Base-by-base conservation (phyloP, 1,139 yeast genomes). In the Protomyces inundatus region DNA sequence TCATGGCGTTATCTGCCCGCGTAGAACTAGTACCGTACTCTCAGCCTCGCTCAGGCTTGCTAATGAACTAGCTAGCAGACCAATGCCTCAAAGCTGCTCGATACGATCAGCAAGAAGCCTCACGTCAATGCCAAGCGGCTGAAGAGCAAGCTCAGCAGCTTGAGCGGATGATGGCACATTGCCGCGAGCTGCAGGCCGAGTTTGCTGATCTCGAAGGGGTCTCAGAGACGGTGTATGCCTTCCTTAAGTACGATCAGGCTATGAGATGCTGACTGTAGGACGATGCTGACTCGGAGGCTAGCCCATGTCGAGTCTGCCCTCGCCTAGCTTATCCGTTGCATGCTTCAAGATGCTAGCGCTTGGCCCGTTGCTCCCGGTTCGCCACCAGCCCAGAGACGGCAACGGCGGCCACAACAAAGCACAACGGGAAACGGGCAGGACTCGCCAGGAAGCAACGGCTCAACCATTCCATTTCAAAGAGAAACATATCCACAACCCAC, bases 1-100 rank as follows among this genome's bases (percentile, higher is more conserved):
- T 58, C 34, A n/a, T 6, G 4, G 32, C 40, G 4, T 14, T 58
- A 10, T 50, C 45, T 14, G n/a, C 52, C 12, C 40, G 42, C 3
- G 52, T 52, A 6, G 64, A 60, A 12, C 46, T 40, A 32, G 58
- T 54, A 32, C 34, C 50, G 23, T 9, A 9, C 14, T 7, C n/a
- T 30, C 33, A 6, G 30, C 32, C 9, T n/a, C 16, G 6, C 37
- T 12, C 5, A 10, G 10, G 2, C n/a, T 10, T 16, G 16, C 14
- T 12, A n/a, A n/a, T 7, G 42, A 16, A 6, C 6, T 30, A 60
- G 64, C 46, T 60, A 23, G 57, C 64, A 5, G 58, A 54, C 1
- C 64, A 54, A 39, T 53, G 58, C 23, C 16, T 52, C 35, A 37
- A 39, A 5, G 58, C 64, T 12, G 64, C 58, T n/a, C 54, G 52